Percentiles rank a stretch among this genome's conserved stretches.
Evolutionary conservation across 148 eudicot genomes (phyloP).

Genomic region (Hydrangea macrophylla): DNA sequence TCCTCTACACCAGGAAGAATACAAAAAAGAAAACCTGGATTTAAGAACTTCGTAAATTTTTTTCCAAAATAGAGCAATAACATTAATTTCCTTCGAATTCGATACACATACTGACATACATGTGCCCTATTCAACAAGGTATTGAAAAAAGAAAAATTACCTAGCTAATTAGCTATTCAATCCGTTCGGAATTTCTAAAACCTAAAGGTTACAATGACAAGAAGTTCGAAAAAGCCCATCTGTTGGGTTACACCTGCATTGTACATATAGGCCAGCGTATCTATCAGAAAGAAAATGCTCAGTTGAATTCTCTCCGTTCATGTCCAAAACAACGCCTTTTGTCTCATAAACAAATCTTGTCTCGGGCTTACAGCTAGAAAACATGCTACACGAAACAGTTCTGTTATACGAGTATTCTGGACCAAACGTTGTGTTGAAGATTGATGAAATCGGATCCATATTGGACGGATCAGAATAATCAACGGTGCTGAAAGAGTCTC

Average conservation of each 20-base stretch:
- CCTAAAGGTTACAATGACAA: slow-evolving; percentile 29
- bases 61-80: too few relatives aligned
- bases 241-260: slow-evolving; percentile 24
- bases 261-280: slow-evolving; percentile 35
- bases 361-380: slow-evolving; percentile 45
- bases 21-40: not conserved
- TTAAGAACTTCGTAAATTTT: too few relatives aligned
- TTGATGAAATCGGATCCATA: slow-evolving; percentile 54
- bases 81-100: too few relatives aligned
- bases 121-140: slow-evolving; percentile 51
- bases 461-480: slow-evolving; percentile 56
- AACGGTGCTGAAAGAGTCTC: slow-evolving; percentile 76
- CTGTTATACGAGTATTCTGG: slow-evolving; percentile 38
- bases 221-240: slow-evolving; percentile 33
- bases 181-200: slow-evolving; percentile 8
- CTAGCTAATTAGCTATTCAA: slow-evolving; percentile 20
- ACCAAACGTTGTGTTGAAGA: slow-evolving; percentile 35
- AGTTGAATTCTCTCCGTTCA: slow-evolving; percentile 21
- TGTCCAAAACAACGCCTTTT: slow-evolving; percentile 45
- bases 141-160: slow-evolving; percentile 36
- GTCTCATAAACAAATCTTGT: slow-evolving; percentile 51
- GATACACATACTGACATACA: too few relatives aligned
- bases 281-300: slow-evolving; percentile 24
- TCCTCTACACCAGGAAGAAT: not conserved
- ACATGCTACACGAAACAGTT: slow-evolving; percentile 66